Conservation (phyloP, 2,329 filamentous ascomycete genomes). For the Curvularia spicifera region DNA sequence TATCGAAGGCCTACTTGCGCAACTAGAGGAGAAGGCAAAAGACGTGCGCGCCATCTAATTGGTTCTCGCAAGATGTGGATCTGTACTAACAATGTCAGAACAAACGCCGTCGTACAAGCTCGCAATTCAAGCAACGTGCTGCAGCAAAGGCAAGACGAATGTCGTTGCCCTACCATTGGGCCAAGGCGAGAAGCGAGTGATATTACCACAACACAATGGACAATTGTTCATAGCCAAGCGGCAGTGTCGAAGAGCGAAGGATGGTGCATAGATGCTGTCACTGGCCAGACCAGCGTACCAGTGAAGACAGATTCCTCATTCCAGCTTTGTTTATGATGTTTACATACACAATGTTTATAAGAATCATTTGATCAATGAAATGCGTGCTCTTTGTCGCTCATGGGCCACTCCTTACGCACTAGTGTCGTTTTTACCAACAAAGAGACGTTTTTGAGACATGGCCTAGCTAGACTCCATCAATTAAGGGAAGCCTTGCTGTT, state of each 20-base stretch:
- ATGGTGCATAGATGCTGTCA: background rate
- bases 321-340: background rate
- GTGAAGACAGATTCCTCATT: background rate
- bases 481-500: background rate
- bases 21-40: constrained; percentile 22
- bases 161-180: constrained; percentile 29
- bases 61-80: no score
- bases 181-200: constrained; percentile 14
- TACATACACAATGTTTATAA: background rate
- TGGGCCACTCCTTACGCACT: background rate
- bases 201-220: background rate
- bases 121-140: constrained; percentile 32
- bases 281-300: background rate
- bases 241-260: no score
- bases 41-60: constrained; percentile 11
- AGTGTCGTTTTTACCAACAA: background rate
- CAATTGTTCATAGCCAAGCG: background rate
- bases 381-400: background rate
- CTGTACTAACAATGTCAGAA: constrained; percentile 20
- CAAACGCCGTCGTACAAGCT: constrained; percentile 31
- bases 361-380: background rate
- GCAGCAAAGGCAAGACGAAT: constrained; percentile 33
- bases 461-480: background rate
- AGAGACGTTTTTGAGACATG: background rate
- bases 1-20: constrained; percentile 25